Base-by-base conservation (phyloP, 148 eudicot genomes). In the Silene conica region DNA sequence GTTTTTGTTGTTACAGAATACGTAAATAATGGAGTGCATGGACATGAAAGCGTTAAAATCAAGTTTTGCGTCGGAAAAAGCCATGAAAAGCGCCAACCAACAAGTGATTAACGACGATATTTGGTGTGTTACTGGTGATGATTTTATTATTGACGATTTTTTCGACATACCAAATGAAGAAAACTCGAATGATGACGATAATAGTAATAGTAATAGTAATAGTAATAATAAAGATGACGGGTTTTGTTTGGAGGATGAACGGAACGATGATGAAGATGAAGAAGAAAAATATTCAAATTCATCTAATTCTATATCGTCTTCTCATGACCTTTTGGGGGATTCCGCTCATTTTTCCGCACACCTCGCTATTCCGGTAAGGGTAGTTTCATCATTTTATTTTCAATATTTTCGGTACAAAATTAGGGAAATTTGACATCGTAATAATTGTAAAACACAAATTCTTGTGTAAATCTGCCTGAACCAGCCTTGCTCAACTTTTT, bases 41-140 rank as follows among this genome's bases (percentile, higher is more conserved):
- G 96, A 79, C 46, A 93, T 87, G 7, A 76, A 80, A 76, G 96
- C 98, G 18, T 74, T 93, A 66, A 93, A 89, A 76, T 83, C 98
- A 59, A 90, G 94, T 69, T 85, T 84, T 72, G 73, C 79, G 11
- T 78, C 92, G 0, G 88, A 89, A 69, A 54, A 71, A 12, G 81
- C 83, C 34, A 55, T 74, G 80, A 87, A 88, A 74, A 63, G 85
- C n/a, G 34, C 21, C 71, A 50, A 56, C 56, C 77, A 68, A 8
- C 88, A 81, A 38, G 74, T 26, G 15, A 74, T 77, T n/a, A 0
- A 73, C 6, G 92, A 87, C 20, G 91, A 88, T 57, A 72, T 78
- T 3, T 73, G 88, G 73, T 71, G 78, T 11, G 71, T 78, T 0
- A 64, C 82, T 23, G 85, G 89, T 45, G 82, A 90, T 5, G 98